phyloP scores from a whole-genome alignment of 495 filamentous ascomycete genomes.

The Baudoinia panamericana region DNA sequence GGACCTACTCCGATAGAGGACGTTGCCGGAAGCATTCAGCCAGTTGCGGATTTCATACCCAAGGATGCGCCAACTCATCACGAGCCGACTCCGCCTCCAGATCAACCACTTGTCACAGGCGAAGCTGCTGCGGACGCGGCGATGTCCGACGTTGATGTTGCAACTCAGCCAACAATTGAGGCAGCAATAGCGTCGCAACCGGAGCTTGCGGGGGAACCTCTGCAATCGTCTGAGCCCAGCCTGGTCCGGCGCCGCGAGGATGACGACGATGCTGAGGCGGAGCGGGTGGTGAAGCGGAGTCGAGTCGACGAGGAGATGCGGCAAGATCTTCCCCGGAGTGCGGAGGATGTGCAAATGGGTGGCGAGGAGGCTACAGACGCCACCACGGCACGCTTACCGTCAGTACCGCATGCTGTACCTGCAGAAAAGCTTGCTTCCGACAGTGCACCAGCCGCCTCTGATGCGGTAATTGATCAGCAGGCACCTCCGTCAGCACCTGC shows the following conservation, averaged over 20 bases:
- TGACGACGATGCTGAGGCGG: slow-evolving; percentile 51
- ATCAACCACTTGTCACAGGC: slow-evolving; percentile 8
- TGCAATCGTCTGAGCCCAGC: slow-evolving; percentile 3
- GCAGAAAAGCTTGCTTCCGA: not conserved
- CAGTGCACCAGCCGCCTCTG: not conserved
- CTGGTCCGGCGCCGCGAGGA: slow-evolving; percentile 43
- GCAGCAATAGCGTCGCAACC: not conserved
- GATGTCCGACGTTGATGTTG: slow-evolving; percentile 10
- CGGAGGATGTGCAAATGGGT: too few species aligned
- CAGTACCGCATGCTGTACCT: too few species aligned
- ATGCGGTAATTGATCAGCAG: not conserved
- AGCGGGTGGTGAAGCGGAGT: slow-evolving; percentile 54
- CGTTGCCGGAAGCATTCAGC: slow-evolving; percentile 23
- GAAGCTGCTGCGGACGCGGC: slow-evolving; percentile 8
- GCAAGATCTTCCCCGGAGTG: not conserved
- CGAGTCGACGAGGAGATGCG: slow-evolving; percentile 2
- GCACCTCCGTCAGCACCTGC: not conserved
- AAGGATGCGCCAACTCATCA: slow-evolving; percentile 15
- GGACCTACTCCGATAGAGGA: slow-evolving; percentile 20
- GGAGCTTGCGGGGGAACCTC: not conserved
- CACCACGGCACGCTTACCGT: too few species aligned
- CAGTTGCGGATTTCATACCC: slow-evolving; percentile 23
- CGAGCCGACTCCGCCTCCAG: slow-evolving; percentile 18
- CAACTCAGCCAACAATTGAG: not conserved
- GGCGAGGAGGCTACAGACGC: too few species aligned